Conservation (phyloP, 1,139 yeast genomes). For the Lodderomyces elongisporus region DNA sequence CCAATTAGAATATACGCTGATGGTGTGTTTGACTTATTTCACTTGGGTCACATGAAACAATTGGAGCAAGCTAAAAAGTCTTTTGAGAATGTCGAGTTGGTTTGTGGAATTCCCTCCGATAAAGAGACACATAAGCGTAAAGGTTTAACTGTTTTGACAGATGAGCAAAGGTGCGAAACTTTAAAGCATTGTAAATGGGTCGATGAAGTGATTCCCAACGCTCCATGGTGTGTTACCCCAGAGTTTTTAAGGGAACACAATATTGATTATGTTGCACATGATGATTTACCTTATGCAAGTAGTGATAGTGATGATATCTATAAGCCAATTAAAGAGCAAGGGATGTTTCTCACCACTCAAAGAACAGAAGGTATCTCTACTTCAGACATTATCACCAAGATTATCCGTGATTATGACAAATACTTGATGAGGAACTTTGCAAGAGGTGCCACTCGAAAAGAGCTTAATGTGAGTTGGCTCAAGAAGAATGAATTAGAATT, state of each 20-base stretch:
- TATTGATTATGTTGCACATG: constrained; percentile 96
- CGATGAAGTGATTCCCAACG: constrained; percentile 88
- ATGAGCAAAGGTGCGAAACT: constrained; percentile 83
- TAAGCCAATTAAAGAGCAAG: constrained; percentile 82
- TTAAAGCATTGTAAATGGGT: constrained; percentile 93
- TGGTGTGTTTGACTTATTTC: constrained; percentile 95
- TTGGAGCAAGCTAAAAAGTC: constrained; percentile 94
- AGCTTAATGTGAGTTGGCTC: constrained; percentile 92
- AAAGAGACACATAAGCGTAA: constrained; percentile 85
- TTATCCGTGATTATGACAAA: constrained; percentile 93
- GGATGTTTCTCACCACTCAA: constrained; percentile 90
- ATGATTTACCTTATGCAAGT: constrained; percentile 90
- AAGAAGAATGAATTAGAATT: constrained; percentile 94
- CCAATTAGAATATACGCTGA: constrained; percentile 93
- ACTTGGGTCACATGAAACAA: constrained; percentile 96
- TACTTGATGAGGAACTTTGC: constrained; percentile 95
- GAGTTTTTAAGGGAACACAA: constrained; percentile 73
- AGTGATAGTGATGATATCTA: constrained; percentile 86
- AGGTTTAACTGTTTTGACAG: constrained; percentile 88
- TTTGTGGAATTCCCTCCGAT: constrained; percentile 91
- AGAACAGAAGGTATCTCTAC: constrained; percentile 96
- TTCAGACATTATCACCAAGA: constrained; percentile 90
- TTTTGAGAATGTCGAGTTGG: constrained; percentile 76
- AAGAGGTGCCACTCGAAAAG: constrained; percentile 94
- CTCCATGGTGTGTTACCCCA: constrained; percentile 93